Evolutionary conservation across 192 early-diverging fungal species (phyloP).

Genomic region (Podila minutissima): DNA sequence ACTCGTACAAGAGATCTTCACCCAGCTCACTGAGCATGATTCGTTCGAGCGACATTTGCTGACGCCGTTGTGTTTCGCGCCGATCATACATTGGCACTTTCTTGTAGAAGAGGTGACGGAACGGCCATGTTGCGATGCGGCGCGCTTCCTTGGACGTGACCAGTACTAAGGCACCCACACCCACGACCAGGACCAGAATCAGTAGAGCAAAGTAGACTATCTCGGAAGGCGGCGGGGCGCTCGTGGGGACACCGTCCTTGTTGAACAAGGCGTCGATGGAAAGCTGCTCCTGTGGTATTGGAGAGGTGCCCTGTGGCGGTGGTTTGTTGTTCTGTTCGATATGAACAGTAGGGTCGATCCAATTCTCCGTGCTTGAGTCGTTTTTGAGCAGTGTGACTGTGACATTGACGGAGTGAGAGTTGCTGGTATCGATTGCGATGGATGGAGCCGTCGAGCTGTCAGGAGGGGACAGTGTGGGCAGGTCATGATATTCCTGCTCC

Average conservation of each 20-base stretch:
- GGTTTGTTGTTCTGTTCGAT: background rate
- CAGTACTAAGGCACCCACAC: conserved; percentile 1
- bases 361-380: background rate
- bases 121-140: conserved; percentile 6
- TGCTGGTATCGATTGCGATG: background rate
- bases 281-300: background rate
- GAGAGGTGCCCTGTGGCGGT: background rate
- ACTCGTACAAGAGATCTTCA: conserved; percentile 30
- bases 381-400: background rate
- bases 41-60: conserved; percentile 9
- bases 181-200: conserved; percentile 12
- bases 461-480: background rate
- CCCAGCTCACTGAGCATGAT: conserved; percentile 34
- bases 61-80: background rate
- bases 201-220: conserved; percentile 15
- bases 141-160: conserved; percentile 18
- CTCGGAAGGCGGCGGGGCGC: background rate
- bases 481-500: background rate
- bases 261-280: background rate
- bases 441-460: background rate
- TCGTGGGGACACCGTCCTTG: background rate
- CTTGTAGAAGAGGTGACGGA: conserved; percentile 18
- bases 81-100: conserved; percentile 11
- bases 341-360: background rate
- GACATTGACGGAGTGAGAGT: conserved; percentile 9